phyloP scores from a whole-genome alignment of 768 basidiomycete genomes.

The Sarcodon sp. region DNA sequence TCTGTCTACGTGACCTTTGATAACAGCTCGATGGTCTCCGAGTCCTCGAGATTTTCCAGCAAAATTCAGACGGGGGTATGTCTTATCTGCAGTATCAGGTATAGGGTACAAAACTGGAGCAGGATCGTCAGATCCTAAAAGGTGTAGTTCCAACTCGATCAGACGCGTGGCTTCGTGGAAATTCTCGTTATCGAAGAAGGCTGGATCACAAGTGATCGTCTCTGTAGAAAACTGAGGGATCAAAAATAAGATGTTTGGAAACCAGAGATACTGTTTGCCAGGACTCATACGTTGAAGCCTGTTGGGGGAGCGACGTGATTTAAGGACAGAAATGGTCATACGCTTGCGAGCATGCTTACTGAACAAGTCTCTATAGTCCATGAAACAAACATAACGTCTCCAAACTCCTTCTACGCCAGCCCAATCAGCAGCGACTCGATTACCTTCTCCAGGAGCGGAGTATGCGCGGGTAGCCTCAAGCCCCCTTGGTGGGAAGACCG shows the following conservation, averaged over 20 bases:
- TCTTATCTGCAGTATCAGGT: conserved; percentile 7
- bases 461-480: conserved; percentile 39
- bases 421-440: conserved; percentile 38
- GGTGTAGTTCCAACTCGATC: conserved; percentile 40
- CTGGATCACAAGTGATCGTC: conserved; percentile 11
- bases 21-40: conserved; percentile 12
- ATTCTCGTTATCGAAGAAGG: conserved; percentile 39
- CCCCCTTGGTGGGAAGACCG: conserved; percentile 31
- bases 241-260: too few species aligned
- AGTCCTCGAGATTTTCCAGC: conserved; percentile 15
- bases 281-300: too few species aligned
- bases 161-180: conserved; percentile 58
- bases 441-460: conserved; percentile 32
- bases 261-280: too few species aligned
- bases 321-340: too few species aligned
- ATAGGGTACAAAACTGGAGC: neutral
- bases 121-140: conserved; percentile 8
- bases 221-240: too few species aligned
- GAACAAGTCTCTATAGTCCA: conserved; percentile 54
- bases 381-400: conserved; percentile 62
- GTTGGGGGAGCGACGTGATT: too few species aligned
- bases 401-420: conserved; percentile 65
- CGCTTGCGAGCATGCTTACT: neutral
- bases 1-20: conserved; percentile 22
- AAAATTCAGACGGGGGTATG: conserved; percentile 17